Conservation (phyloP, 2,329 filamentous ascomycete genomes). For the Verticillium zaregamsianum region DNA sequence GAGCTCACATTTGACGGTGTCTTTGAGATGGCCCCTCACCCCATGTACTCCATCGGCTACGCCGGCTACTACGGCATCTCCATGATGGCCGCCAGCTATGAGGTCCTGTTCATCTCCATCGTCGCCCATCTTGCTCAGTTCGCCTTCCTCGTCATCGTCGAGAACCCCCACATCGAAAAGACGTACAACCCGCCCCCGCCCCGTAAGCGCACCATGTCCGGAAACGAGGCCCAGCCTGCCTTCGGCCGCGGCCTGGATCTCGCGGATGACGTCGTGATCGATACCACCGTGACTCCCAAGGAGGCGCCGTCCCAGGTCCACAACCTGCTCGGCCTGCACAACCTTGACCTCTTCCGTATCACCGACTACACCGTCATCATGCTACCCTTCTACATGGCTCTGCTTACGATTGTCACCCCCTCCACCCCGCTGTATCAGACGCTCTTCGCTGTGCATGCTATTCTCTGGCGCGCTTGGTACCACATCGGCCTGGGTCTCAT, state of each 20-base stretch:
- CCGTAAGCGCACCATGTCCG: slow-evolving; percentile 48
- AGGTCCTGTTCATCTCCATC: slow-evolving; percentile 95
- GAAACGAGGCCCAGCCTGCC: slow-evolving; percentile 18
- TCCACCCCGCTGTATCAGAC: slow-evolving; percentile 70
- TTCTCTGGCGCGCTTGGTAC: slow-evolving; percentile 87
- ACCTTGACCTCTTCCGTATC: slow-evolving; percentile 83
- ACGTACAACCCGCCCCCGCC: slow-evolving; percentile 90
- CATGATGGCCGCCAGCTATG: slow-evolving; percentile 96
- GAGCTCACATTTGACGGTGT: slow-evolving; percentile 97
- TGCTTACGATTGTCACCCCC: slow-evolving; percentile 71
- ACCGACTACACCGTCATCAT: slow-evolving; percentile 80
- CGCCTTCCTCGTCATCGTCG: slow-evolving; percentile 83
- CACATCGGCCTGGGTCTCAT: slow-evolving; percentile 82
- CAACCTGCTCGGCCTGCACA: slow-evolving; percentile 76
- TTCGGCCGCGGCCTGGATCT: slow-evolving; percentile 4
- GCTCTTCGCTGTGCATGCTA: slow-evolving; percentile 76
- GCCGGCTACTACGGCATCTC: slow-evolving; percentile 98
- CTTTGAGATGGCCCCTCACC: slow-evolving; percentile 97
- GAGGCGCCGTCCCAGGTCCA: slow-evolving; percentile 65
- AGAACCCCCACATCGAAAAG: slow-evolving; percentile 97
- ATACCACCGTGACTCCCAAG: slow-evolving; percentile 18
- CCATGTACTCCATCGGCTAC: slow-evolving; percentile 98
- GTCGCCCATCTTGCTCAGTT: slow-evolving; percentile 92
- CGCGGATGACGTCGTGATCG: slow-evolving; percentile 11
- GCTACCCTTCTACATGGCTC: slow-evolving; percentile 69